Evolutionary conservation across 164 flowering plant species (phyloP), one percentile per base, ranked within the genome.

Genomic region (Berberis vulgaris): DNA sequence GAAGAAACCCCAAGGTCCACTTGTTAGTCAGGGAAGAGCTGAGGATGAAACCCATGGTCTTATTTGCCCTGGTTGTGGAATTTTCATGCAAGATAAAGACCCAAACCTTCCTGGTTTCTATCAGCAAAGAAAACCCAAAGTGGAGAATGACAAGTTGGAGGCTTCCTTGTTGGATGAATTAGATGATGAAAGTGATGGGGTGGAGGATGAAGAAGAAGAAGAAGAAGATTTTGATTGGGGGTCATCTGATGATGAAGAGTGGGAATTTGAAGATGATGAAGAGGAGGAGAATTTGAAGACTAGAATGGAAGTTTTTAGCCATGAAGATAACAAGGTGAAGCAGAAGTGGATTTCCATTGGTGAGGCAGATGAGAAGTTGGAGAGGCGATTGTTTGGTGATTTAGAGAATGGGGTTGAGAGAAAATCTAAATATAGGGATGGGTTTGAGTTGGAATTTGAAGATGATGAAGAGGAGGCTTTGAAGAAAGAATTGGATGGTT

Each of bases 1-100:
- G 66, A 79, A 69, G 62, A 49, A 61, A 47, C 61, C 57, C 52
- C 63, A 63, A 41, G 74, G 65, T 3, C 71, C 68, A 43, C 54
- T 87, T 50, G 73, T 88, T 72, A 93, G 98, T 71, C 92, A 90
- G 65, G 96, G 97, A 46, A 87, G 87, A 75, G 96, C 90, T 43
- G 87, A 77, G 66, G 97, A 94, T 71, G 92, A 87, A 72, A 69
- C 65, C 13, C 65, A 68, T 68, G 94, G 85, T 60, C 73, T 72
- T 62, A 69, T 91, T n/a, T 95, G 97, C 66, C 96, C 97, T 42
- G 99, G 99, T 59, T 89, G 99, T 82, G 97, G 99, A 10, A 81
- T 95, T 64, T 86, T 84, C 77, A 89, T 91, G 97, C 99, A 95
- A 66, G 88, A 89, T 62, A 59, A 66, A n/a, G 83, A 91, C 76